A percentile compares a stretch with the other conserved stretches of the same genome.
Evolutionary conservation across 2,329 filamentous ascomycete species (phyloP).

Genomic region (Aureobasidium musti): DNA sequence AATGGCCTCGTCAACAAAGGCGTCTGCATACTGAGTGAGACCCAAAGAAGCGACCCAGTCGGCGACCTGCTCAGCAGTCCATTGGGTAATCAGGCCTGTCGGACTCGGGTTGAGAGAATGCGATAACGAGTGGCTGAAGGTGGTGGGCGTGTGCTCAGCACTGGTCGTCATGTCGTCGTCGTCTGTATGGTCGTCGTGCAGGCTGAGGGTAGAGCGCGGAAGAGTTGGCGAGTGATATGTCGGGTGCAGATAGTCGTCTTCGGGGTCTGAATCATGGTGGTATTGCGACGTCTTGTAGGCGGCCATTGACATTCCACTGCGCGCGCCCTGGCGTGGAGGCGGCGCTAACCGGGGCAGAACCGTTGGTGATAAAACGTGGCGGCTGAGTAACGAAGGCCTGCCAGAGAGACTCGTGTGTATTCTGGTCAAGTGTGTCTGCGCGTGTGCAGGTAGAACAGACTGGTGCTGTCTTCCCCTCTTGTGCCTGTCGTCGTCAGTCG

Average conservation of each 20-base stretch:
- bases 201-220: neutral
- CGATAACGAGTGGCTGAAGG: conserved; percentile 63
- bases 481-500: conserved; percentile 4
- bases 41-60: conserved; percentile 83
- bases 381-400: conserved; percentile 10
- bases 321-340: conserved; percentile 24
- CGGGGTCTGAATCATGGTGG: conserved; percentile 75
- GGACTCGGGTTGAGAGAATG: conserved; percentile 61
- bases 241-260: conserved; percentile 40
- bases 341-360: conserved; percentile 17
- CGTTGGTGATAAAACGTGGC: conserved; percentile 8
- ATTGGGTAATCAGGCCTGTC: conserved; percentile 74
- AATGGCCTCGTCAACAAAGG: conserved; percentile 90
- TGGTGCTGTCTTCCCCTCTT: conserved; percentile 9
- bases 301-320: conserved; percentile 30
- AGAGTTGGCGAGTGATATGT: conserved; percentile 12
- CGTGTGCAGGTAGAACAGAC: neutral
- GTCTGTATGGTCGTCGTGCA: conserved; percentile 30
- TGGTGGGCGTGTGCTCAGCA: conserved; percentile 75
- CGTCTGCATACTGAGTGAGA: conserved; percentile 77
- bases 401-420: neutral
- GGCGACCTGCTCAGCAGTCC: conserved; percentile 83
- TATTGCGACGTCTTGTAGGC: conserved; percentile 56
- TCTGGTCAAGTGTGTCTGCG: neutral
- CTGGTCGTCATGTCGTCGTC: conserved; percentile 54